phyloP scores from a whole-genome alignment of 208 protist species.

The Leptomonas pyrrhocoris region DNA sequence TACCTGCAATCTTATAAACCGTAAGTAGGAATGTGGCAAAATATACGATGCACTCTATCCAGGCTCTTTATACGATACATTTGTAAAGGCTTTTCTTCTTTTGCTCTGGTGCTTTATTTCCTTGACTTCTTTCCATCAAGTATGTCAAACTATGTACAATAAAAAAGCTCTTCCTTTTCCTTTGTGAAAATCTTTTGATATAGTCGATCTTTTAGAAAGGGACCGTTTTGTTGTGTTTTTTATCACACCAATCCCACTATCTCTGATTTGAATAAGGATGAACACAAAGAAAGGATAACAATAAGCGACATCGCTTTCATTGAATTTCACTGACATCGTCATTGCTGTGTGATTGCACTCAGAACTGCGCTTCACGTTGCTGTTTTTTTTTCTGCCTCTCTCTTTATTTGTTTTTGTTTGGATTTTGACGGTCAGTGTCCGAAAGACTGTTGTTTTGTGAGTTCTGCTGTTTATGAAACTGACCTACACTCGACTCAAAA shows the following conservation, averaged over 20 bases:
- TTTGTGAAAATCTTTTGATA: not conserved
- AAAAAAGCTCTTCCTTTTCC: not conserved
- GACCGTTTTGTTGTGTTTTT: slow-evolving; percentile 15
- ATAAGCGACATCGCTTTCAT: not conserved
- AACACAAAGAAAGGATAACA: not conserved
- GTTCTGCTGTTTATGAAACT: no score
- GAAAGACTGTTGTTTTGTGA: no score
- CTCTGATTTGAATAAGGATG: slow-evolving; percentile 1
- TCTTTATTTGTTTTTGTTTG: not conserved
- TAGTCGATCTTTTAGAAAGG: not conserved
- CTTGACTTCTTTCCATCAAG: not conserved
- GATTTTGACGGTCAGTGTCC: not conserved
- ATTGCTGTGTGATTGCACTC: not conserved
- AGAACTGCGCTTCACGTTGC: not conserved
- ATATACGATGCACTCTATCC: slow-evolving; percentile 1
- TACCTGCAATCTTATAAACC: not conserved
- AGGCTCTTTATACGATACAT: not conserved
- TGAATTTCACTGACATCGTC: not conserved
- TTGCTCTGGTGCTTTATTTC: slow-evolving; percentile 17
- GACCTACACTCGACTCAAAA: no score
- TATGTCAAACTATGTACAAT: slow-evolving; percentile 17
- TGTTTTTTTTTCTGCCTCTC: slow-evolving; percentile 27
- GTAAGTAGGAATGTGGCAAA: not conserved
- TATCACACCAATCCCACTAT: slow-evolving; percentile 2
- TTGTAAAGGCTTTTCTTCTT: not conserved